Conservation (phyloP, 805 yeast species). For the Kluyveromyces nonfermentans region DNA sequence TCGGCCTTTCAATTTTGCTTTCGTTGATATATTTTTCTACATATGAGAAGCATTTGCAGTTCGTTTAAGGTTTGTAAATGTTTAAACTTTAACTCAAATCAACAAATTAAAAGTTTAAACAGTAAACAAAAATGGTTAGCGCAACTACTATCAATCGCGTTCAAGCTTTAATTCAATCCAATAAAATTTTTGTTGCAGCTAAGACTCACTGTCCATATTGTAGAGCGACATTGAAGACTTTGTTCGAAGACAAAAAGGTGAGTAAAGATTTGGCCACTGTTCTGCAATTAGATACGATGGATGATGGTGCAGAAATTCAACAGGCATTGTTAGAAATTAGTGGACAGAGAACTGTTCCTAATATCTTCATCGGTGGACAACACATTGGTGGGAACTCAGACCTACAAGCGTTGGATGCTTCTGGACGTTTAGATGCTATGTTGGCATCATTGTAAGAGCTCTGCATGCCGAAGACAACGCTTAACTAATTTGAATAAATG, state of each 20-base stretch:
- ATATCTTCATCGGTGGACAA: slow-evolving; percentile 79
- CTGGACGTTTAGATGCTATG: slow-evolving; percentile 46
- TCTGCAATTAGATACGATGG: slow-evolving; percentile 39
- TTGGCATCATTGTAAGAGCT: slow-evolving; percentile 13
- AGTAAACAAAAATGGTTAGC: slow-evolving; percentile 38
- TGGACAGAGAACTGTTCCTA: slow-evolving; percentile 92
- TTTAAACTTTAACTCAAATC: too few species aligned
- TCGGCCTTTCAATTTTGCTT: too few species aligned
- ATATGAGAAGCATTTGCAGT: too few species aligned
- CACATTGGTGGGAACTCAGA: slow-evolving; percentile 96
- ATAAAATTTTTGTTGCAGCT: slow-evolving; percentile 72
- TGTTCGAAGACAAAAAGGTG: slow-evolving; percentile 34
- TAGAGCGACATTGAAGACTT: slow-evolving; percentile 35
- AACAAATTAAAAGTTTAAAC: background rate
- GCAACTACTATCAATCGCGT: slow-evolving; percentile 49
- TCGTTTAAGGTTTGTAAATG: too few species aligned
- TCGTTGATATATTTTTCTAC: too few species aligned
- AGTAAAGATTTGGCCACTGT: slow-evolving; percentile 33
- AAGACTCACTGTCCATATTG: slow-evolving; percentile 69
- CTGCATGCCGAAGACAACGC: too few species aligned
- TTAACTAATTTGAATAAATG: too few species aligned
- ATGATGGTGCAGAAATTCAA: slow-evolving; percentile 78
- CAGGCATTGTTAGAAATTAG: slow-evolving; percentile 66
- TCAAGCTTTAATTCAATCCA: slow-evolving; percentile 50
- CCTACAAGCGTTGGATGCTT: slow-evolving; percentile 57